Base-by-base conservation (phyloP, 2,329 filamentous ascomycete species). In the Claviceps quebecensis region DNA sequence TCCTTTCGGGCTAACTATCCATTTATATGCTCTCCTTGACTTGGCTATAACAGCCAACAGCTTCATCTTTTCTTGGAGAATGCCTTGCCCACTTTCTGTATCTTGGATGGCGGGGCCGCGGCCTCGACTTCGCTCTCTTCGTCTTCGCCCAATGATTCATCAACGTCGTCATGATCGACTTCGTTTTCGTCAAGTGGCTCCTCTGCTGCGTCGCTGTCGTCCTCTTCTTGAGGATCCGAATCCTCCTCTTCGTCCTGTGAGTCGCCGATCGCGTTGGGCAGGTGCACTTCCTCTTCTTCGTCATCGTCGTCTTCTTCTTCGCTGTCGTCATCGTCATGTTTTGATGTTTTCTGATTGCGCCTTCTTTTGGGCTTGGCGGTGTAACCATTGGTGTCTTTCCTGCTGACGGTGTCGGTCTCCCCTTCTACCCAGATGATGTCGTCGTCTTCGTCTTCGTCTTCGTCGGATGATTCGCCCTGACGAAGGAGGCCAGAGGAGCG, bases 371-470 rank as follows among this genome's bases (percentile, higher is more conserved):
- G 57, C 43, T 58, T 57, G 61, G 68, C 40, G 43, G 16, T 13
- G 17, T 47, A 34, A 16, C 67, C 66, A 46, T 67, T 64, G 64
- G 63, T 58, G 55, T 67, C 56, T 56, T 65, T 56, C 58, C 63
- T 51, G 53, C 63, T 56, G 49, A 69, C 73, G 19, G 76, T 72
- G 36, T 82, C 77, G 34, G 84, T 81, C 60, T 89, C 78, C 1
- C 87, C 89, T 65, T 96, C 90, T 2, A 96, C 86, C 63, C 93
- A 95, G 49, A 95, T 84, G 4, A 94, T 80, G 56, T 87, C 83
- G 40, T 84, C 82, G 11, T 85, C 77, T 3, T 79, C 83, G 40
- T 84, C 82, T 7, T 85, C 77, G 3, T 80, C 70, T 3, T 72
- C 71, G 8, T 70, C 74, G 7, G 41, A 19, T 14, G 76, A 74